phyloP scores from a whole-genome alignment of 345 rosid species.

The Cardamine chenopodiifolia region DNA sequence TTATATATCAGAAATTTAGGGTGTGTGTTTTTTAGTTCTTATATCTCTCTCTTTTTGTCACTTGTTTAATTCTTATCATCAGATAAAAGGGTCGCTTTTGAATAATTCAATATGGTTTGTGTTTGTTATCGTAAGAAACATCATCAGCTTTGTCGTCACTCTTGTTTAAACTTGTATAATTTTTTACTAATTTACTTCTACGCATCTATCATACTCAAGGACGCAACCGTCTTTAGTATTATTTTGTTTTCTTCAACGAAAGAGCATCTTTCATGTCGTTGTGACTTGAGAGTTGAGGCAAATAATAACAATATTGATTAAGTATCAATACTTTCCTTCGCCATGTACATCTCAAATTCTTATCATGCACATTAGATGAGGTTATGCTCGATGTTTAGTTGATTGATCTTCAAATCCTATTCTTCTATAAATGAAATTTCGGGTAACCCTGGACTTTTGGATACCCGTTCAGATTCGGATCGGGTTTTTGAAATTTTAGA shows the following conservation, averaged over 20 bases:
- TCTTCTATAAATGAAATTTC: not conserved
- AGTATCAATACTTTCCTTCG: conserved; percentile 31
- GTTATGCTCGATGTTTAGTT: not conserved
- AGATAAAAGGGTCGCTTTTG: not conserved
- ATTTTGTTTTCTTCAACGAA: not conserved
- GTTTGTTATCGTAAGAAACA: conserved; percentile 32
- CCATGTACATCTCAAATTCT: conserved; percentile 1
- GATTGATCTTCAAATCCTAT: not conserved
- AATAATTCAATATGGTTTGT: not conserved
- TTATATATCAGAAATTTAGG: not conserved
- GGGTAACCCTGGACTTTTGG: too few species aligned
- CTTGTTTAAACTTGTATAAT: conserved; percentile 11
- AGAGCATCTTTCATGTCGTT: conserved; percentile 2
- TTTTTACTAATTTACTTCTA: not conserved
- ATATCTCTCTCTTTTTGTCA: not conserved
- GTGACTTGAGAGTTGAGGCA: not conserved
- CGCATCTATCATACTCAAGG: not conserved
- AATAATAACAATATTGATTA: not conserved
- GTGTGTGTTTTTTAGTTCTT: not conserved
- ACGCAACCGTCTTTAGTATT: not conserved
- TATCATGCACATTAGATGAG: conserved; percentile 1
- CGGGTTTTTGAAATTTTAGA: too few species aligned
- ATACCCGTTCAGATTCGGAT: too few species aligned
- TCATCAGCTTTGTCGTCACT: conserved; percentile 32
- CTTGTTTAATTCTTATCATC: not conserved